Evolutionary conservation across 176 grass and related monocot species (phyloP).

Genomic region (Carex pumila): DNA sequence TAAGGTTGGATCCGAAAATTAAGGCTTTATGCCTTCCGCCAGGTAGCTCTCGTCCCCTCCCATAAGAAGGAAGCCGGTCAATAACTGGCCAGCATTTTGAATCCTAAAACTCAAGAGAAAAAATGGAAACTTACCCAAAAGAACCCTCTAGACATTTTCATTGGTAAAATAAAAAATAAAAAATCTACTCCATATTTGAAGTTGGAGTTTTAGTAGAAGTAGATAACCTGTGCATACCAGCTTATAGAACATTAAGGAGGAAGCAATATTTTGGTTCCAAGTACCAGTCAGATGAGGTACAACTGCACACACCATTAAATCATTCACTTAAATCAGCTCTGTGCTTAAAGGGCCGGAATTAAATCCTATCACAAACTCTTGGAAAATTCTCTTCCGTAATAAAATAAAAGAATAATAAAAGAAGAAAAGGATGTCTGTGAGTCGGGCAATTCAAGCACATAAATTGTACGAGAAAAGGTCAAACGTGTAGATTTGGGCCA

Average conservation of each 20-base stretch:
- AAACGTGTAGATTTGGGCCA: background rate
- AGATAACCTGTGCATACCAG: background rate
- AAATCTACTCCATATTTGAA: background rate
- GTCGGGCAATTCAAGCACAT: background rate
- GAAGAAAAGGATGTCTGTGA: background rate
- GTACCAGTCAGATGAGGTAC: background rate
- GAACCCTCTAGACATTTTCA: background rate
- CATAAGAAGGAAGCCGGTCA: slow-evolving; percentile 89
- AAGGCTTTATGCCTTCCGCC: slow-evolving; percentile 76
- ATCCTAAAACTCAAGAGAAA: slow-evolving; percentile 39
- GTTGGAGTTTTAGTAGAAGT: background rate
- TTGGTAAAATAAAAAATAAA: background rate
- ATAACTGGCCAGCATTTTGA: slow-evolving; percentile 62
- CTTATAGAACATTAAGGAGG: background rate
- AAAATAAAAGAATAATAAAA: background rate
- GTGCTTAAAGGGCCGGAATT: background rate
- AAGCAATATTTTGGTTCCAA: background rate
- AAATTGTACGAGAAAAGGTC: background rate
- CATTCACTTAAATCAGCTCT: background rate
- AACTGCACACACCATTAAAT: background rate
- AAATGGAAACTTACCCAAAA: background rate
- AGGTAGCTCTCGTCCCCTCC: slow-evolving; percentile 80
- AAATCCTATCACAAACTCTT: background rate
- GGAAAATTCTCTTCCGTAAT: background rate
- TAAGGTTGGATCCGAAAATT: slow-evolving; percentile 77